Percentiles rank a stretch among this genome's conserved stretches.
phyloP scores from a whole-genome alignment of 768 basidiomycete genomes.

The Lyophyllum shimeji region DNA sequence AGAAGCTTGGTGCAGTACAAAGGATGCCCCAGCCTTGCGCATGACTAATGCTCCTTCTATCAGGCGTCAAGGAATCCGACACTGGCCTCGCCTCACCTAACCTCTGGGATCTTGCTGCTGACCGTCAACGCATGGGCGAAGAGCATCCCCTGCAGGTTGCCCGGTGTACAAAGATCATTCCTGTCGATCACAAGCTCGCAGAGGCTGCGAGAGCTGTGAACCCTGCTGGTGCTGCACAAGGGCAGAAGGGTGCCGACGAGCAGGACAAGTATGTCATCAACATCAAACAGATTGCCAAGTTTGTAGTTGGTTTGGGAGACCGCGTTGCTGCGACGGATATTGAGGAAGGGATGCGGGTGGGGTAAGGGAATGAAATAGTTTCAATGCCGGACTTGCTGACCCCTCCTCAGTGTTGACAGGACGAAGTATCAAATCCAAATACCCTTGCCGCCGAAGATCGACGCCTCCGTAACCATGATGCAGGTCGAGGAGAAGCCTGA shows the following conservation, averaged over 20 bases:
- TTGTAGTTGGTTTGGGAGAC: conserved; percentile 96
- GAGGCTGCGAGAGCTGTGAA: conserved; percentile 80
- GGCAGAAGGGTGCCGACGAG: conserved; percentile 96
- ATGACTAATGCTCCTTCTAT: conserved; percentile 1
- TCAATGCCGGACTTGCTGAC: conserved; percentile 1
- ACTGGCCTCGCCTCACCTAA: conserved; percentile 97
- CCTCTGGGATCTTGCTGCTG: conserved; percentile 94
- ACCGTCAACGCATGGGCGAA: conserved; percentile 86
- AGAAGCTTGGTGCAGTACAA: conserved; percentile 77
- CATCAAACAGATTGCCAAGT: conserved; percentile 99
- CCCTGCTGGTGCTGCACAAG: conserved; percentile 72
- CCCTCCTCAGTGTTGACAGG: conserved; percentile 73
- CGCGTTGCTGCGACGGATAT: conserved; percentile 97
- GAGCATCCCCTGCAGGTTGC: conserved; percentile 97
- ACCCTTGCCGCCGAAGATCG: conserved; percentile 97
- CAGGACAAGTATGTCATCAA: conserved; percentile 99
- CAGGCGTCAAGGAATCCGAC: conserved; percentile 96
- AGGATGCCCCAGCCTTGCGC: background rate
- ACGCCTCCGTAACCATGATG: conserved; percentile 99
- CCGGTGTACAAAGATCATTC: conserved; percentile 97
- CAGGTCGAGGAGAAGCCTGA: conserved; percentile 99
- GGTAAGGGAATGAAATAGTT: conserved; percentile 52
- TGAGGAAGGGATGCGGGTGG: conserved; percentile 99
- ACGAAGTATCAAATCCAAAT: conserved; percentile 99
- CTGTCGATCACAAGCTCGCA: conserved; percentile 71